Percentiles rank a stretch among this genome's conserved stretches.
Conservation (phyloP, 2,329 filamentous ascomycete species). For the Fusarium sp. region DNA sequence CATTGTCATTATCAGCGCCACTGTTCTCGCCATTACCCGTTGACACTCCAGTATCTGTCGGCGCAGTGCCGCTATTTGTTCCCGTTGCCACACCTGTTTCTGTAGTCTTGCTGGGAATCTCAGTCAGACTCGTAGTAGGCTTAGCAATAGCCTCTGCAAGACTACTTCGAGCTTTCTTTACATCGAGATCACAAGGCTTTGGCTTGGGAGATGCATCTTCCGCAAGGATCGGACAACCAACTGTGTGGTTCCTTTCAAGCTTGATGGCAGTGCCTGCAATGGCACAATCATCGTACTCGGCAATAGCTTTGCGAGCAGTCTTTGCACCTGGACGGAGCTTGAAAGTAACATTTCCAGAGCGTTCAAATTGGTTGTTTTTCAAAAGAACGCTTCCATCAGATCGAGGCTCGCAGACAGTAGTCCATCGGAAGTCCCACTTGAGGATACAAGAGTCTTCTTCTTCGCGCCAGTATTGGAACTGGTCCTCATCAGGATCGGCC, state of each 20-base stretch:
- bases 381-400: conserved; percentile 17
- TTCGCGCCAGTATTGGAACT: conserved; percentile 25
- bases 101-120: conserved; percentile 8
- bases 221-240: conserved; percentile 19
- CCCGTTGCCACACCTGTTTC: conserved; percentile 47
- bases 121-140: conserved; percentile 29
- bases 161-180: conserved; percentile 18
- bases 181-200: conserved; percentile 20
- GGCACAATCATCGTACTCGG: conserved; percentile 19
- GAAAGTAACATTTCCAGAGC: conserved; percentile 16
- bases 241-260: conserved; percentile 21
- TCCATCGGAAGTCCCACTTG: conserved; percentile 25
- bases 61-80: not conserved
- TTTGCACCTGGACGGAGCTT: conserved; percentile 15
- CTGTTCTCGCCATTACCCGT: conserved; percentile 53
- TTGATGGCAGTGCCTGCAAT: conserved; percentile 20
- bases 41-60: conserved; percentile 60
- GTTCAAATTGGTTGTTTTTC: conserved; percentile 24
- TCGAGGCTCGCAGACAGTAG: conserved; percentile 17
- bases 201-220: conserved; percentile 22
- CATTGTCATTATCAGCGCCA: not conserved
- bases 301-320: conserved; percentile 9
- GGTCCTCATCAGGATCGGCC: conserved; percentile 17
- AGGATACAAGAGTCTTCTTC: conserved; percentile 24
- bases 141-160: conserved; percentile 23